A percentile compares a stretch with the other conserved stretches of the same genome.
Conservation (phyloP, 202 grass and related monocot genomes). For the Musa balbisiana region DNA sequence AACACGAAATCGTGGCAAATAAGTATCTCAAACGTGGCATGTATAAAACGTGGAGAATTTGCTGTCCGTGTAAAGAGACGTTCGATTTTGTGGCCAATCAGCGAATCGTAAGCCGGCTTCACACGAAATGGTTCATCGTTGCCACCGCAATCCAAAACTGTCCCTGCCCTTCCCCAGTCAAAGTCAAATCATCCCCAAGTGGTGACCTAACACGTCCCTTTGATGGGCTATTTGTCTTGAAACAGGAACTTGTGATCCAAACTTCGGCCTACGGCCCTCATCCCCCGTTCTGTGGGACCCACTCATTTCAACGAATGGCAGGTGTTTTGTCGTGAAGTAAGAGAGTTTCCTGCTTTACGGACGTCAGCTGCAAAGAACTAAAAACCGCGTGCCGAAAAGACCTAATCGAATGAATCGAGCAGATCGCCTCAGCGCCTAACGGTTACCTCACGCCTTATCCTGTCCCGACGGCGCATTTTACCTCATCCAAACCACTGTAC, state of each 20-base stretch:
- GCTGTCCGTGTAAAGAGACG: no score
- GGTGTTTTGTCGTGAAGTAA: not conserved
- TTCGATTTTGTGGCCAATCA: no score
- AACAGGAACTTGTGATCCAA: not conserved
- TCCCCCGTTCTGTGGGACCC: not conserved
- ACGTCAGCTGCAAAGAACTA: not conserved
- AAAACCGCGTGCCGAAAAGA: not conserved
- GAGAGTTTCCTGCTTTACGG: not conserved
- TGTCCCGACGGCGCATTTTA: not conserved
- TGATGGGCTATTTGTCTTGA: not conserved
- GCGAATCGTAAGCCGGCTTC: not conserved
- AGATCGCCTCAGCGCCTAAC: not conserved
- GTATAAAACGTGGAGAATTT: no score
- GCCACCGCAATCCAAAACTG: not conserved
- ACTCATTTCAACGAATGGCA: not conserved
- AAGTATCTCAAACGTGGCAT: no score
- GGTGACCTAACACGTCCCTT: not conserved
- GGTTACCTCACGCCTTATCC: not conserved
- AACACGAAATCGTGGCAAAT: not conserved
- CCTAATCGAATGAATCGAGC: not conserved
- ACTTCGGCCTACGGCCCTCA: not conserved
- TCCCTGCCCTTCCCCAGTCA: not conserved
- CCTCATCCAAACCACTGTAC: not conserved
- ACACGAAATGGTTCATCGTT: not conserved
- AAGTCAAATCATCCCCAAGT: not conserved